A percentile compares a stretch with the other conserved stretches of the same genome.
These are phyloP conservation scores for Maudiozyma barnettii DNA, from an alignment of 805 yeast genomes.

Conservation along the genomic window DNA sequence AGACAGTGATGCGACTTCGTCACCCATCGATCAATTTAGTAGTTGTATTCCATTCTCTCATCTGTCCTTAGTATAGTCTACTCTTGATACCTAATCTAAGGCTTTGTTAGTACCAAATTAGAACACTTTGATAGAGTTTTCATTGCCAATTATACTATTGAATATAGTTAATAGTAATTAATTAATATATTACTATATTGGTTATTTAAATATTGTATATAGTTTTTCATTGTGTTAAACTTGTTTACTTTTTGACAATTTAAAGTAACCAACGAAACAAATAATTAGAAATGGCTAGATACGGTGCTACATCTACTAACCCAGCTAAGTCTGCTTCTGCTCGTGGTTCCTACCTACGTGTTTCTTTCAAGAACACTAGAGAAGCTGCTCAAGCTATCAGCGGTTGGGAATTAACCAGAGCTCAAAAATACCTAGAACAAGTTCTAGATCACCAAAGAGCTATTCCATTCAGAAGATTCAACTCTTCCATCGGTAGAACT, in stretches of 20 bases:
- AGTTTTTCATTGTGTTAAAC: neutral
- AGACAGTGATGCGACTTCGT: no score
- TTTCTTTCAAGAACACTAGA: conserved; percentile 99
- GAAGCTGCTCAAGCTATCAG: conserved; percentile 97
- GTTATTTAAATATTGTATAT: neutral
- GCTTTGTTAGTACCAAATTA: no score
- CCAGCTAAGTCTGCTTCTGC: conserved; percentile 99
- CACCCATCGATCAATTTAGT: no score
- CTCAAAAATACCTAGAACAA: conserved; percentile 90
- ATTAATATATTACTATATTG: no score
- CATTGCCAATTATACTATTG: no score
- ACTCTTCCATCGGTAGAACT: conserved; percentile 95
- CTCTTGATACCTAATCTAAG: no score
- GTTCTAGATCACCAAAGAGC: conserved; percentile 98
- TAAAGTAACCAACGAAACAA: neutral
- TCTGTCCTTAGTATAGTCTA: no score
- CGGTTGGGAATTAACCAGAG: conserved; percentile 96
- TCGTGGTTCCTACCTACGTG: conserved; percentile 98
- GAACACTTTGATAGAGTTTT: no score
- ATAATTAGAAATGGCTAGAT: conserved; percentile 76
- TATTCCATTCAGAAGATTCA: conserved; percentile 97
- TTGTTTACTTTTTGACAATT: neutral
- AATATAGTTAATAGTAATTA: no score
- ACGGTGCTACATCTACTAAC: conserved; percentile 98
- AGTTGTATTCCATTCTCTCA: no score